Conservation (phyloP, 306 rosid species). For the Cicer pinnatifidum region DNA sequence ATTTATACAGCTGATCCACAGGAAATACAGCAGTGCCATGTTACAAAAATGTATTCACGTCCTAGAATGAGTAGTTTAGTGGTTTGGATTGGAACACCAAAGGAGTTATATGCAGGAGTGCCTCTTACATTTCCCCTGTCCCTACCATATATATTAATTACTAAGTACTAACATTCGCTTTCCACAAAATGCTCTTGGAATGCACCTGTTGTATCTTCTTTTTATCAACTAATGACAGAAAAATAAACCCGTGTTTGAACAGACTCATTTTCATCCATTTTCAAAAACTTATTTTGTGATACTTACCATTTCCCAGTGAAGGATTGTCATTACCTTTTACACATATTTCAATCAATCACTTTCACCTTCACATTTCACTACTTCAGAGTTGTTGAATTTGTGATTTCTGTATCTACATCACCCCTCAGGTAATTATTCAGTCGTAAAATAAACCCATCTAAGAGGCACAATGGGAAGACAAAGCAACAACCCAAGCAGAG, state of each 20-base stretch:
- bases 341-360: conserved; percentile 26
- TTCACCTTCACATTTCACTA: conserved; percentile 1
- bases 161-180: not conserved
- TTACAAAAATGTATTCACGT: not conserved
- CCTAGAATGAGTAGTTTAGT: no score
- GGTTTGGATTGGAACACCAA: no score
- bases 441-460: no score
- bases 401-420: not conserved
- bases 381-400: not conserved
- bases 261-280: not conserved
- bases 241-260: not conserved
- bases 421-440: no score
- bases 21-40: conserved; percentile 11
- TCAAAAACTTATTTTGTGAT: conserved; percentile 7
- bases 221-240: conserved; percentile 4
- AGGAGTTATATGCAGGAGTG: no score
- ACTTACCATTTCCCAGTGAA: conserved; percentile 18
- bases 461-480: no score
- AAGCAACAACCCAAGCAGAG: no score
- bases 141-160: no score
- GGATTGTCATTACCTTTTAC: conserved; percentile 28
- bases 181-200: conserved; percentile 1
- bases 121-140: no score
- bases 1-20: conserved; percentile 30
- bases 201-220: conserved; percentile 15